phyloP scores from a whole-genome alignment of 1,284 basidiomycete species.

The Cryptococcus sp. region DNA sequence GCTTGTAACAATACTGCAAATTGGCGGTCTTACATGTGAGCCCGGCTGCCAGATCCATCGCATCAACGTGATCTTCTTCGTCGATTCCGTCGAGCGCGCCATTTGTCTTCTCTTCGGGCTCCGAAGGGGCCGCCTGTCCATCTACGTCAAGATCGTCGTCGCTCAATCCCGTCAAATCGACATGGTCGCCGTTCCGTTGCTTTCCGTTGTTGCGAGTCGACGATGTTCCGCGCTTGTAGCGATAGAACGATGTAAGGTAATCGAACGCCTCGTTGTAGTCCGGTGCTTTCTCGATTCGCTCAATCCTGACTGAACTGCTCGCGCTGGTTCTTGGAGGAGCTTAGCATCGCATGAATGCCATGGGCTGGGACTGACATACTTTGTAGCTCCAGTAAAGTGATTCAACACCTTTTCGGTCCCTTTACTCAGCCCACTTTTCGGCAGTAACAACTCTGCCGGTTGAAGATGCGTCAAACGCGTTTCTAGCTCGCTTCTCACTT shows the following conservation, averaged over 20 bases:
- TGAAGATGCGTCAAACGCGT: constrained; percentile 75
- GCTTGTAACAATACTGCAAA: neutral
- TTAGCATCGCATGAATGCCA: constrained; percentile 12
- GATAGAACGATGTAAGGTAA: constrained; percentile 71
- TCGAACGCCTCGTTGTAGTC: constrained; percentile 73
- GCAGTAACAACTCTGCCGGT: constrained; percentile 80
- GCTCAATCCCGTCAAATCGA: constrained; percentile 30
- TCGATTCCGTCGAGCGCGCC: constrained; percentile 10
- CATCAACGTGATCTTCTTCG: constrained; percentile 1
- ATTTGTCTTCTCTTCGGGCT: neutral
- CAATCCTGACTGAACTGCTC: constrained; percentile 59
- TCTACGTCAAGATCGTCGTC: constrained; percentile 18
- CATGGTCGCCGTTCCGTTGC: constrained; percentile 8
- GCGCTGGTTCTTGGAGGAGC: constrained; percentile 26
- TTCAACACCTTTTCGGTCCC: constrained; percentile 75
- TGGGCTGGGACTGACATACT: constrained; percentile 15
- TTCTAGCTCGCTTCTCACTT: constrained; percentile 86
- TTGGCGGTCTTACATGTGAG: constrained; percentile 24
- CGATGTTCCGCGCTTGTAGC: constrained; percentile 1
- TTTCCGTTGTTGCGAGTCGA: constrained; percentile 52
- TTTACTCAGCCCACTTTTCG: constrained; percentile 64
- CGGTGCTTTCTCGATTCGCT: constrained; percentile 64
- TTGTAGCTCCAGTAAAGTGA: constrained; percentile 62
- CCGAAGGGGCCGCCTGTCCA: constrained; percentile 8
- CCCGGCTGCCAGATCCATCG: constrained; percentile 27